These are phyloP conservation scores for Piromyces finnis DNA, from an alignment of 192 early-diverging fungal genomes.

Conservation along the genomic window DNA sequence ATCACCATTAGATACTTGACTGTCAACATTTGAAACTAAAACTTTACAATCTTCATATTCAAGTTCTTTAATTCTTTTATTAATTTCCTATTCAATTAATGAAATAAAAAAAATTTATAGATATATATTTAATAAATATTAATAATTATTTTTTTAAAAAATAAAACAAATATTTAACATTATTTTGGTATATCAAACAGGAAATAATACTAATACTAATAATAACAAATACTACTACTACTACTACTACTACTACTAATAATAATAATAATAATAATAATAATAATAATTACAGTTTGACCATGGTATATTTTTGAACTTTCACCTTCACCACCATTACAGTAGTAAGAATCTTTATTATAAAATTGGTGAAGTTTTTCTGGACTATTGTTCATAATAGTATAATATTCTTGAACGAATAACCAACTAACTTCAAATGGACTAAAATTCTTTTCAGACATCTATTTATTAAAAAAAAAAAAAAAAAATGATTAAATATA, in stretches of 20 bases:
- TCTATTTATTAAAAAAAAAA: not conserved
- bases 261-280: too few species aligned
- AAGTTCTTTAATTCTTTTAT: slow-evolving; percentile 46
- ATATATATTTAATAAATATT: too few species aligned
- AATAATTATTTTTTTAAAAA: too few species aligned
- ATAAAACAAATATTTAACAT: too few species aligned
- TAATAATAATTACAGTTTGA: slow-evolving; percentile 30
- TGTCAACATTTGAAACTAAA: slow-evolving; percentile 71
- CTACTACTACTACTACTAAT: too few species aligned
- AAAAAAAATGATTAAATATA: too few species aligned
- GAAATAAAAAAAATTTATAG: too few species aligned
- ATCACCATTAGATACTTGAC: slow-evolving; percentile 48
- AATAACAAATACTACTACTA: too few species aligned
- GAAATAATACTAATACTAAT: too few species aligned
- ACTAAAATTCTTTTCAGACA: not conserved
- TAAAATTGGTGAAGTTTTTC: slow-evolving; percentile 69
- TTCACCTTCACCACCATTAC: slow-evolving; percentile 72
- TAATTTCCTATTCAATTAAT: slow-evolving; percentile 58
- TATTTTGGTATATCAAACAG: too few species aligned
- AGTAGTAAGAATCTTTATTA: slow-evolving; percentile 61
- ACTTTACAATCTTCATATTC: slow-evolving; percentile 78
- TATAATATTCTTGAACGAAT: slow-evolving; percentile 91
- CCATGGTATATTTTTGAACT: slow-evolving; percentile 40
- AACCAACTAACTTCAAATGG: slow-evolving; percentile 68
- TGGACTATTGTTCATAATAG: slow-evolving; percentile 71